Evolutionary conservation across 2,329 filamentous ascomycete species (phyloP).

Genomic region (Lizonia empirigonia): DNA sequence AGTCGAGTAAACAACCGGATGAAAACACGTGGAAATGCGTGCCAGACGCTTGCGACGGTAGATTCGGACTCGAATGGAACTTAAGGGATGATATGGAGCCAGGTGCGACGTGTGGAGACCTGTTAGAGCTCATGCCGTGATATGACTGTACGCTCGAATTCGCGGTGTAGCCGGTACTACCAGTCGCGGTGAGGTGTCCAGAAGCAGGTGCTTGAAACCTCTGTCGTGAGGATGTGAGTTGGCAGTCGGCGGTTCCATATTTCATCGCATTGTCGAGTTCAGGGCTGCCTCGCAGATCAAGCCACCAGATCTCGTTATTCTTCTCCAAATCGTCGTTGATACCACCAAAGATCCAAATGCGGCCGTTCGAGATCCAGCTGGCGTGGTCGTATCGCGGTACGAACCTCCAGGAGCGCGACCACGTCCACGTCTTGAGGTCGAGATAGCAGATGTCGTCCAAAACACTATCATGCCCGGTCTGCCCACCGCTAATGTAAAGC

Average conservation of each 20-base stretch:
- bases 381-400: slow-evolving; percentile 94
- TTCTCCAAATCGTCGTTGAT: slow-evolving; percentile 97
- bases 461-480: slow-evolving; percentile 91
- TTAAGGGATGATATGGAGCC: slow-evolving; percentile 88
- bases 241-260: slow-evolving; percentile 58
- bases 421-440: slow-evolving; percentile 95
- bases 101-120: slow-evolving; percentile 64
- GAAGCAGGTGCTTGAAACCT: slow-evolving; percentile 37
- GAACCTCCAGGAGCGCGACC: slow-evolving; percentile 96
- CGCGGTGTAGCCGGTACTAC: slow-evolving; percentile 69
- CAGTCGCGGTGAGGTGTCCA: slow-evolving; percentile 44
- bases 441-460: slow-evolving; percentile 96
- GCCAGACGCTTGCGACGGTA: slow-evolving; percentile 86
- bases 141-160: slow-evolving; percentile 68
- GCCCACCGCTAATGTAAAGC: slow-evolving; percentile 92
- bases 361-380: slow-evolving; percentile 88
- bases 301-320: slow-evolving; percentile 94
- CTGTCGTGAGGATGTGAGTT: slow-evolving; percentile 39
- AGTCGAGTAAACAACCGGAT: slow-evolving; percentile 89
- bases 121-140: slow-evolving; percentile 49
- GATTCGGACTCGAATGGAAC: slow-evolving; percentile 83
- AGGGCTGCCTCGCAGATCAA: slow-evolving; percentile 89
- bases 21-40: slow-evolving; percentile 96
- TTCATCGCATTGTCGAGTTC: slow-evolving; percentile 76
- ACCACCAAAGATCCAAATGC: slow-evolving; percentile 96